Base-by-base conservation (phyloP, 768 basidiomycete genomes). In the Rhodotorula babjevae region DNA sequence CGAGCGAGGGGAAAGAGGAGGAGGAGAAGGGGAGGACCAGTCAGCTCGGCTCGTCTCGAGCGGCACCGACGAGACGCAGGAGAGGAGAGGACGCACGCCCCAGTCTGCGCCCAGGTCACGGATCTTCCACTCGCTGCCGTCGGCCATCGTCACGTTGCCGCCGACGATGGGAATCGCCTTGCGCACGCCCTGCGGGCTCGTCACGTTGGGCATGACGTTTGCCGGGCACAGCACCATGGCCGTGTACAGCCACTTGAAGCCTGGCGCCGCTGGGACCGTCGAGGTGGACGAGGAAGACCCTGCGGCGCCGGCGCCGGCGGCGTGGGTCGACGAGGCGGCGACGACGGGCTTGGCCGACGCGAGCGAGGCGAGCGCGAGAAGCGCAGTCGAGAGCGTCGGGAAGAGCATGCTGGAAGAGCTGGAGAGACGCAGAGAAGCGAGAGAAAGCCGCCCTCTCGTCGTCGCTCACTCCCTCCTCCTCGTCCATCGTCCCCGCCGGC, bases 231-330 rank as follows among this genome's bases (percentile, higher is more conserved):
- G 40, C 3, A 47, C 68, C 18, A 42, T 50, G 19, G 58, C 56
- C 15, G 62, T 69, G 62, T 69, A 69, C 33, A 69, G 68, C 68
- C 68, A 69, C 40, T 69, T 58, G 57, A 69, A 55, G 19, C 14
- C 18, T 10, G 68, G 68, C 15, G 63, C 44, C 12, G 44, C 18
- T 2, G 44, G 44, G 14, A 18, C 14, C 44, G 44, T 46, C 44
- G 18, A 21, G 47, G 50, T 27, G 25, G 50, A 25, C 23, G 50
- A 25, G 23, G 50, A 21, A 9, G 10, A 8, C 23, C n/a, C n/a
- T n/a, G 50, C 25, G 10, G 50, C 3, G 23, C 14, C 29, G 14
- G 55, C 16, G 31, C 16, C 5, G 1, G 55, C 4, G 1, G 55
- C 4, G 36, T 5, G 36, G 55, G 29, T 18, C 10, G 53, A 16